A percentile compares a stretch with the other conserved stretches of the same genome.
phyloP scores from a whole-genome alignment of 164 flowering plant genomes.

The Berberis vulgaris region DNA sequence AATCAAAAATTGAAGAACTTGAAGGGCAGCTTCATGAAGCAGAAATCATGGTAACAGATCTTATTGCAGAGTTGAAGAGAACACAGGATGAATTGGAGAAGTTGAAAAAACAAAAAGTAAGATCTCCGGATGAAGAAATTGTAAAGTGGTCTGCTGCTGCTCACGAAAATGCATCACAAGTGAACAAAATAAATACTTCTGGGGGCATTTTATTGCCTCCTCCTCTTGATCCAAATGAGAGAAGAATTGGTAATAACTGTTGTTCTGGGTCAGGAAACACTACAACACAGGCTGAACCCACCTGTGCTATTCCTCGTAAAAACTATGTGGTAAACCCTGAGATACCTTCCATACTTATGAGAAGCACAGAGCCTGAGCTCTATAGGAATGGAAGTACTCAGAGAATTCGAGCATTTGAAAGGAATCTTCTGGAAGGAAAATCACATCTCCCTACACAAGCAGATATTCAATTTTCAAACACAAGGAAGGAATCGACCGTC shows the following conservation, averaged over 20 bases:
- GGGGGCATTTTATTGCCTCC: constrained; percentile 9
- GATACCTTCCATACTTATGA: constrained; percentile 48
- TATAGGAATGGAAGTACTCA: constrained; percentile 72
- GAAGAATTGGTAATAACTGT: constrained; percentile 12
- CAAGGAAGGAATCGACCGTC: constrained; percentile 14
- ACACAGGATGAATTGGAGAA: constrained; percentile 46
- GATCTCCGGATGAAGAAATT: constrained; percentile 14
- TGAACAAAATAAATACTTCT: constrained; percentile 15
- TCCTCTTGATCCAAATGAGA: constrained; percentile 16
- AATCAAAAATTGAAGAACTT: constrained; percentile 64
- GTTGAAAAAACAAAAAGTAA: constrained; percentile 16
- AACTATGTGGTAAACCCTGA: constrained; percentile 31
- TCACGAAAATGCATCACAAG: constrained; percentile 13
- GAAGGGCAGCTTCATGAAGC: constrained; percentile 87
- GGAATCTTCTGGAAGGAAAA: constrained; percentile 29
- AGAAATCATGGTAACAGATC: constrained; percentile 63
- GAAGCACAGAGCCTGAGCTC: constrained; percentile 55
- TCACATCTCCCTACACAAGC: constrained; percentile 26
- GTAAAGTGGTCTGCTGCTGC: constrained; percentile 7
- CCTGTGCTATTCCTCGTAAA: constrained; percentile 14
- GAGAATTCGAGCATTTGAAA: constrained; percentile 61
- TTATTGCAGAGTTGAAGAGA: constrained; percentile 51
- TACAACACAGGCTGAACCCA: constrained; percentile 8
- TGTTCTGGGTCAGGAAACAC: constrained; percentile 4
- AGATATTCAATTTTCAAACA: constrained; percentile 12